phyloP scores from a whole-genome alignment of 1,284 basidiomycete species.

The Schizophyllum amplum region DNA sequence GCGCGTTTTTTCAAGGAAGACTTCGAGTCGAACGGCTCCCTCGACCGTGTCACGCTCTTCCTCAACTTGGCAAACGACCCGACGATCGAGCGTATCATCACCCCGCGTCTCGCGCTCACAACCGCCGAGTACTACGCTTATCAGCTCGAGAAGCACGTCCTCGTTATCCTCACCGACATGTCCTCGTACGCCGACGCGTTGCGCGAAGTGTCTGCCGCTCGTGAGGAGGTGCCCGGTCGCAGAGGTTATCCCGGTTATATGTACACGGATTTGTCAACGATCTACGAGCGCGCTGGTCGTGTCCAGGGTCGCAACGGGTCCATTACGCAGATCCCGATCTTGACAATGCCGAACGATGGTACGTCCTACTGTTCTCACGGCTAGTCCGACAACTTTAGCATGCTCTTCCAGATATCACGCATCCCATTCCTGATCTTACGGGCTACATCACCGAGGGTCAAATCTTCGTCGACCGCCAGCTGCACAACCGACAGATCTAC shows the following conservation, averaged over 20 bases:
- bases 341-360: conserved; percentile 99
- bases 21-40: conserved; percentile 97
- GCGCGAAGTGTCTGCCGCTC: conserved; percentile 95
- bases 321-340: conserved; percentile 99
- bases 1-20: conserved; percentile 99
- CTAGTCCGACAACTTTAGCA: conserved; percentile 16
- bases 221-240: conserved; percentile 98
- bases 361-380: conserved; percentile 20
- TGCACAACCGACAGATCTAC: conserved; percentile 95
- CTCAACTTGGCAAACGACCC: conserved; percentile 99
- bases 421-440: conserved; percentile 99
- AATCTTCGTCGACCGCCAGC: conserved; percentile 95
- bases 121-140: conserved; percentile 99
- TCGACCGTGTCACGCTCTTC: conserved; percentile 98
- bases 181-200: conserved; percentile 96
- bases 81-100: conserved; percentile 99
- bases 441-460: conserved; percentile 99
- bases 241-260: conserved; percentile 99
- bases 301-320: conserved; percentile 97
- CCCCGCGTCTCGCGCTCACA: conserved; percentile 94
- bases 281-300: conserved; percentile 99
- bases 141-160: conserved; percentile 98
- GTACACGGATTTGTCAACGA: conserved; percentile 98
- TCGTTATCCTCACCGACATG: conserved; percentile 99
- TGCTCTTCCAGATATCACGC: conserved; percentile 81